phyloP scores from a whole-genome alignment of 2,329 filamentous ascomycete genomes.

The Coniochaeta prunicola region DNA sequence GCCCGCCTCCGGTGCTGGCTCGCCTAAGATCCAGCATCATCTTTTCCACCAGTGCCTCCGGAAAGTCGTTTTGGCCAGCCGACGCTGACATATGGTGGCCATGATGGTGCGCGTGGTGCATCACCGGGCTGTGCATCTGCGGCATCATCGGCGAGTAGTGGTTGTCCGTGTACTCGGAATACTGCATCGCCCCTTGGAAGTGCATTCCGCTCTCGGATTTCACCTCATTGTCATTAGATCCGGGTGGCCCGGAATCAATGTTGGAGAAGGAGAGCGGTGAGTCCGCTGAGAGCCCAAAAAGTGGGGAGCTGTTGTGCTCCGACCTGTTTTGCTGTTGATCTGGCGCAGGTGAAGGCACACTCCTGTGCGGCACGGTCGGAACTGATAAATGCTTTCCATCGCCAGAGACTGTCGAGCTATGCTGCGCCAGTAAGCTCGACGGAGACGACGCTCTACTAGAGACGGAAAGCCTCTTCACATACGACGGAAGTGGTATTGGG shows the following conservation, averaged over 20 bases:
- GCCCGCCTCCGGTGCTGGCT: constrained; percentile 17
- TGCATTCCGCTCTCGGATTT: neutral
- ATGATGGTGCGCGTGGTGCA: neutral
- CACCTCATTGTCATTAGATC: neutral
- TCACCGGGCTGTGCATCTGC: neutral
- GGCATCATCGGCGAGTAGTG: neutral
- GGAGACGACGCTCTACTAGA: neutral
- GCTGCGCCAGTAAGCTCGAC: neutral
- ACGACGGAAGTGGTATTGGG: constrained; percentile 15
- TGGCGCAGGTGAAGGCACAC: neutral
- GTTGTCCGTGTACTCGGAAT: neutral
- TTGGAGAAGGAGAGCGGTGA: neutral
- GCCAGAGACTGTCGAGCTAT: neutral
- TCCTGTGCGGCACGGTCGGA: neutral
- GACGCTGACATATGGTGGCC: neutral
- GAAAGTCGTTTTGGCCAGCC: constrained; percentile 10
- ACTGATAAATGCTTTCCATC: neutral
- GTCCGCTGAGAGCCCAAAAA: neutral
- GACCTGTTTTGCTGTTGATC: neutral
- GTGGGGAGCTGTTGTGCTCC: neutral
- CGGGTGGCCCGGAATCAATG: neutral
- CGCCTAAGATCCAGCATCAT: constrained; percentile 44
- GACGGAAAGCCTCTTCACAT: constrained; percentile 9
- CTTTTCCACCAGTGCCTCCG: constrained; percentile 42
- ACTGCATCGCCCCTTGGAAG: neutral